These are phyloP conservation scores for Aureobasidium lini DNA, from an alignment of 2,329 filamentous ascomycete genomes.

Conservation along the genomic window DNA sequence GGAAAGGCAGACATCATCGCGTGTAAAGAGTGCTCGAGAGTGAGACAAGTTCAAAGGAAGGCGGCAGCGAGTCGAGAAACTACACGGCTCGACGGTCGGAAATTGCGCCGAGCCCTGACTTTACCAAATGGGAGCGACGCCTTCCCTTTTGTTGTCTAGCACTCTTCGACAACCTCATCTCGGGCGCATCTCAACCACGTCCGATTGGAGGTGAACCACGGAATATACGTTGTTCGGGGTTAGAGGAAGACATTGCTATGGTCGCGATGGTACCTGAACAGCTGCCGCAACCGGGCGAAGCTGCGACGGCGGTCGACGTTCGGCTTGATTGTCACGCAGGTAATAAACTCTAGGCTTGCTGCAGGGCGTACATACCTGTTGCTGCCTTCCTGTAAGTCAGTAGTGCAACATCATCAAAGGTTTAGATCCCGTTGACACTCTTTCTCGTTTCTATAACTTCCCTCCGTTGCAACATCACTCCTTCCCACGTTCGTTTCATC, in stretches of 20 bases:
- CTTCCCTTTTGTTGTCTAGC: slow-evolving; percentile 5
- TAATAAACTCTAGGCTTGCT: slow-evolving; percentile 7
- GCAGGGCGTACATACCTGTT: neutral
- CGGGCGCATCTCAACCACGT: neutral
- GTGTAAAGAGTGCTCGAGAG: neutral
- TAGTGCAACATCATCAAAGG: slow-evolving; percentile 3
- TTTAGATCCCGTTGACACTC: neutral
- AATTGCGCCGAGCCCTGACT: neutral
- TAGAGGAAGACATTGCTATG: neutral
- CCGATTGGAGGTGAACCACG: slow-evolving; percentile 1
- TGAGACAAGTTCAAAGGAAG: neutral
- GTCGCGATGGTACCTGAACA: neutral
- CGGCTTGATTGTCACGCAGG: slow-evolving; percentile 9
- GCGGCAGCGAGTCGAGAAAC: neutral
- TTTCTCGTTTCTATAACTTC: slow-evolving; percentile 6
- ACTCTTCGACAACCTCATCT: neutral
- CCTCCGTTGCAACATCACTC: slow-evolving; percentile 4
- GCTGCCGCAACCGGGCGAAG: neutral
- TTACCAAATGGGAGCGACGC: neutral
- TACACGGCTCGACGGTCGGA: neutral
- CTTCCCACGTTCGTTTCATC: slow-evolving; percentile 1
- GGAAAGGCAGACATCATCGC: neutral
- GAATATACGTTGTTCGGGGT: neutral
- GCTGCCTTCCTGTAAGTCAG: slow-evolving; percentile 1
- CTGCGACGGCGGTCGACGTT: slow-evolving; percentile 5